These are phyloP conservation scores for Rhodosporidiobolus odoratus DNA, from an alignment of 768 basidiomycete genomes.

Conservation along the genomic window DNA sequence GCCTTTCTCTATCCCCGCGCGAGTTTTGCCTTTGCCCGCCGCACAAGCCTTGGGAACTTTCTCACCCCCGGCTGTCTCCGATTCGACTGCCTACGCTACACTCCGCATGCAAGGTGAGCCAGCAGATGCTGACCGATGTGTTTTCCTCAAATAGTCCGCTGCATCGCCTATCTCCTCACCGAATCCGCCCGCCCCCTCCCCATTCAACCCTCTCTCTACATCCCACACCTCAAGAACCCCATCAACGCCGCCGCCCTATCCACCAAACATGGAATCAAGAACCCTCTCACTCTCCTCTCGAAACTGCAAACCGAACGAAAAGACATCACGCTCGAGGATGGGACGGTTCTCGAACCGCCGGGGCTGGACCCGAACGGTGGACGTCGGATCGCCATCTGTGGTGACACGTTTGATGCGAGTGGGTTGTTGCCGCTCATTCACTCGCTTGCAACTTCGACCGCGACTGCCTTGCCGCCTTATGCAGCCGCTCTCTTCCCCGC, in stretches of 20 bases:
- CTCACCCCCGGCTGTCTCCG: neutral
- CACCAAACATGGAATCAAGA: slow-evolving; percentile 51
- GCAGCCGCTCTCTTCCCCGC: neutral
- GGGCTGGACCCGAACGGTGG: slow-evolving; percentile 48
- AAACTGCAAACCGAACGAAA: slow-evolving; percentile 62
- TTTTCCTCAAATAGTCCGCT: slow-evolving; percentile 65
- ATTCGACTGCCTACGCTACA: neutral
- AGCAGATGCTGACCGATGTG: no score
- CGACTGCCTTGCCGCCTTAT: slow-evolving; percentile 45
- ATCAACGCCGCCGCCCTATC: slow-evolving; percentile 39
- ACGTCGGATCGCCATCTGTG: slow-evolving; percentile 68
- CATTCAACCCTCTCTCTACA: slow-evolving; percentile 63
- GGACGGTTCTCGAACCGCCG: slow-evolving; percentile 62
- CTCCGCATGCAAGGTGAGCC: no score
- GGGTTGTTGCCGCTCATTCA: slow-evolving; percentile 53
- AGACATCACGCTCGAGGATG: slow-evolving; percentile 61
- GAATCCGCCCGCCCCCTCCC: slow-evolving; percentile 68
- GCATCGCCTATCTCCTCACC: slow-evolving; percentile 69
- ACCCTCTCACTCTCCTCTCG: slow-evolving; percentile 65
- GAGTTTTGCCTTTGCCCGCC: no score
- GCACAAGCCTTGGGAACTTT: no score
- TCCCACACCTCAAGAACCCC: slow-evolving; percentile 56
- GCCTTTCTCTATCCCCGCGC: no score
- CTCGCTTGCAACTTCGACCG: neutral
- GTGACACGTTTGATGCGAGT: slow-evolving; percentile 64